Base-by-base conservation (phyloP, 176 grass and related monocot species). In the Zea mays region DNA sequence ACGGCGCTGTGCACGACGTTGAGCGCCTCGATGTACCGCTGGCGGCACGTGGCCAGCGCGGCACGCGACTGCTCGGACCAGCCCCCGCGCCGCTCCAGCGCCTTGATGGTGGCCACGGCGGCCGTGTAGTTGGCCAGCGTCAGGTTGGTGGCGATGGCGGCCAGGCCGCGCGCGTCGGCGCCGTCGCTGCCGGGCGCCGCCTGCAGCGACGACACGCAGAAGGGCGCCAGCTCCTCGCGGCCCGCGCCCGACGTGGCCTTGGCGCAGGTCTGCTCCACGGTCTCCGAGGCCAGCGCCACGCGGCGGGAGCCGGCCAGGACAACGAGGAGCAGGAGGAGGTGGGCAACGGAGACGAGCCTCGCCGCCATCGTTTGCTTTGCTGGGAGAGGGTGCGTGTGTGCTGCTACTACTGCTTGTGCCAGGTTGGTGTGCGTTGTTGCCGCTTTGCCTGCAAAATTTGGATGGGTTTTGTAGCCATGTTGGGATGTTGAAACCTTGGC, bases 41-140 rank as follows among this genome's bases (percentile, higher is more conserved):
- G 16, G 14, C 81, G 62, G 69, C 86, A 88, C 81, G 81, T 55
- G 16, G 19, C 75, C 16, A 88, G 86, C 75, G 86, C 80, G 16
- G 16, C 37, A 11, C 5, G 43, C 62, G 34, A 36, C 19, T 15
- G 35, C 10, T 51, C 69, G 43, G 86, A 1, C 81, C 81, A 88
- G 36, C 69, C 69, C 0, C 62, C 80, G 4, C 69, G 44, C 69
- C 17, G 10, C 81, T 69, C 42, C 62, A 88, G 69, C 5, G 0
- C 69, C 81, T 84, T 88, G 75, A 79, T 42, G 38, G 62, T 56
- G 11, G 45, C 86, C 81, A 84, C 63, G 69, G 75, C 86, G 1
- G 45, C 81, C 55, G 86, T 88, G 86, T 84, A 84, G 75, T 84
- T 88, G 44, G 75, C 86, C 62, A 88, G 86, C 52, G 86, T 88